phyloP scores from a whole-genome alignment of 164 flowering plant genomes.

The Magnolia sinica region DNA sequence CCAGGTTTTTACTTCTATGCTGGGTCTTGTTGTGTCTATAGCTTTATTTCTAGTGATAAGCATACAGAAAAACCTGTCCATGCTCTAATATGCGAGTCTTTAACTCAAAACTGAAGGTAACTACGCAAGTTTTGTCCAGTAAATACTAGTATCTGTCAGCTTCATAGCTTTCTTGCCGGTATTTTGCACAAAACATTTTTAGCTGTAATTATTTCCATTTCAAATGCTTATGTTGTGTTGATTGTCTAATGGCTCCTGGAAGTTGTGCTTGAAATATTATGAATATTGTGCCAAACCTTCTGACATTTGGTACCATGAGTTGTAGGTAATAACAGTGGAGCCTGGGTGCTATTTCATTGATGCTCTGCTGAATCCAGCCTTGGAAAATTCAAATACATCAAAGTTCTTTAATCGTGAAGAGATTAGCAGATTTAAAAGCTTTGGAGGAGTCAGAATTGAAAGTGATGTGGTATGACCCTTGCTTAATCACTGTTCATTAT shows the following conservation, averaged over 20 bases:
- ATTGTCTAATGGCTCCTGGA: background rate
- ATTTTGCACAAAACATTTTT: too few species aligned
- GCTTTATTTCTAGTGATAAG: background rate
- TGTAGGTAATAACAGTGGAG: conserved; percentile 91
- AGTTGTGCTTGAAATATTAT: background rate
- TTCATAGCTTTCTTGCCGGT: too few species aligned
- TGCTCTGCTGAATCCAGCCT: conserved; percentile 68
- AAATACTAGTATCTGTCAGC: too few species aligned
- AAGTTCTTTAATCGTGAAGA: conserved; percentile 57
- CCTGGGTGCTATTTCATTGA: conserved; percentile 97
- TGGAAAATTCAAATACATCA: conserved; percentile 50
- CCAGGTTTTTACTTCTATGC: background rate
- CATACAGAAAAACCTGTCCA: background rate
- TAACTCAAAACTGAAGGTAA: background rate
- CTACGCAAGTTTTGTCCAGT: too few species aligned
- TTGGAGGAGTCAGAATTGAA: conserved; percentile 95
- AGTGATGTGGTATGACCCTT: conserved; percentile 72
- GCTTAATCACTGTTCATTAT: background rate
- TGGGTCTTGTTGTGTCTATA: background rate
- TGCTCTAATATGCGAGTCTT: background rate
- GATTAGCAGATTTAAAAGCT: conserved; percentile 52
- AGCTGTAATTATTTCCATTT: background rate
- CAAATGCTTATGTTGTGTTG: background rate
- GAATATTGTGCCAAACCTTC: background rate
- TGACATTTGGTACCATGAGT: background rate